A percentile compares a stretch with the other conserved stretches of the same genome.
These are phyloP conservation scores for Durio zibethinus DNA, from an alignment of 345 rosid genomes.

Conservation along the genomic window DNA sequence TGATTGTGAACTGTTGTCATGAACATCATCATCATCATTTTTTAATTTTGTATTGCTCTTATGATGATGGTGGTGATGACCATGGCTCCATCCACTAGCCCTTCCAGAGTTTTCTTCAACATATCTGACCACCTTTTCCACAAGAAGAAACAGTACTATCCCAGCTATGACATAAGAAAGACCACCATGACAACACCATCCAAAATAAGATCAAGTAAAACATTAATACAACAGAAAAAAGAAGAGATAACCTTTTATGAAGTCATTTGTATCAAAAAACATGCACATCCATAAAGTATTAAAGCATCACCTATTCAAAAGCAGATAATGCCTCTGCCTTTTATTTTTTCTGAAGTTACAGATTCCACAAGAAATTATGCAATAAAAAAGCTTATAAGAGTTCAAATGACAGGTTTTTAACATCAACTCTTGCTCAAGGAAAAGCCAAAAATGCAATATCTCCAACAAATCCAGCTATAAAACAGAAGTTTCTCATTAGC, in stretches of 20 bases:
- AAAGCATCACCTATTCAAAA: not conserved
- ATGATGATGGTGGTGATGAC: constrained; percentile 72
- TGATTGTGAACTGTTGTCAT: constrained; percentile 28
- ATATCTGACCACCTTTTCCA: constrained; percentile 91
- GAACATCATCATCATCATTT: constrained; percentile 43
- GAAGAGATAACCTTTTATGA: not conserved
- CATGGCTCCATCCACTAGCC: constrained; percentile 53
- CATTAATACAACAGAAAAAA: not conserved
- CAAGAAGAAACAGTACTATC: constrained; percentile 86
- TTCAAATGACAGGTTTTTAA: not conserved
- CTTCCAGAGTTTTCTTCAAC: constrained; percentile 71
- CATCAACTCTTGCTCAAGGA: not conserved
- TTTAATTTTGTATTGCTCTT: constrained; percentile 51
- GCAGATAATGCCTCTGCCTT: not conserved
- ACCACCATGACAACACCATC: constrained; percentile 17
- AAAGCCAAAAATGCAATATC: not conserved
- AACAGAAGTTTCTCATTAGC: not conserved
- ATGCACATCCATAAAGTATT: not conserved
- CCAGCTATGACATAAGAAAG: constrained; percentile 62
- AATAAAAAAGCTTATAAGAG: not conserved
- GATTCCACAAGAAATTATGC: not conserved
- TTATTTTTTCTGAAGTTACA: not conserved
- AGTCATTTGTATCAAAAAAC: not conserved
- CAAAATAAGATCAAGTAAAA: constrained; percentile 2
- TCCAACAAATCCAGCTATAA: not conserved